Evolutionary conservation across 805 yeast genomes (phyloP).

Genomic region (Lipomyces mesembrius): DNA sequence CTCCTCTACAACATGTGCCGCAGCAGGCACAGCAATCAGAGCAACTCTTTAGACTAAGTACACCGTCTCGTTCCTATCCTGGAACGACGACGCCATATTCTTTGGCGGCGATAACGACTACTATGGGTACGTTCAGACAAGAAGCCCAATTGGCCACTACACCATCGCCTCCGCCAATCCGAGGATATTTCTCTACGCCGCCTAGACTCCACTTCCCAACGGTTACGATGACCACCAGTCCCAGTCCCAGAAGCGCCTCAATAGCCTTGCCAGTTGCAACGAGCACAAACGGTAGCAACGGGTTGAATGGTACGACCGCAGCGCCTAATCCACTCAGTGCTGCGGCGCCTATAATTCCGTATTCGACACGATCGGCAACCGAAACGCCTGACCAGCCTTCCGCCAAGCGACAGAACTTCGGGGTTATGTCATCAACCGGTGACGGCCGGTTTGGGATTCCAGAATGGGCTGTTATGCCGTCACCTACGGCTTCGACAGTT

Average conservation of each 20-base stretch:
- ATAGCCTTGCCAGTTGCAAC: background rate
- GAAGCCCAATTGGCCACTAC: background rate
- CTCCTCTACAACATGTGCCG: background rate
- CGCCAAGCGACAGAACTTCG: conserved; percentile 1
- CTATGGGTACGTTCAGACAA: background rate
- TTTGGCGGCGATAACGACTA: background rate
- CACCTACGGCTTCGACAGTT: background rate
- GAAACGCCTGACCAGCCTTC: background rate
- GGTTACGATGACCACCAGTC: background rate
- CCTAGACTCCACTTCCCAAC: background rate
- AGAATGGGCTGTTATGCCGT: background rate
- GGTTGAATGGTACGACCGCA: background rate
- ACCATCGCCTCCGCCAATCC: background rate
- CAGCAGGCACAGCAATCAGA: background rate
- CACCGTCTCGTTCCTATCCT: background rate
- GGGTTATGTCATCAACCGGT: background rate
- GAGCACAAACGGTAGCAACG: background rate
- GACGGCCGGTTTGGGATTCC: background rate
- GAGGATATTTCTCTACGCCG: conserved; percentile 1
- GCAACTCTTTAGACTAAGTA: background rate
- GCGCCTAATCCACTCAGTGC: background rate
- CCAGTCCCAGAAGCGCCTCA: background rate
- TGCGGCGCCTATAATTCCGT: background rate
- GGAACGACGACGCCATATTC: background rate
- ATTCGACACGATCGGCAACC: background rate